Base-by-base conservation (phyloP, 345 rosid genomes). In the Microthlaspi erraticum region DNA sequence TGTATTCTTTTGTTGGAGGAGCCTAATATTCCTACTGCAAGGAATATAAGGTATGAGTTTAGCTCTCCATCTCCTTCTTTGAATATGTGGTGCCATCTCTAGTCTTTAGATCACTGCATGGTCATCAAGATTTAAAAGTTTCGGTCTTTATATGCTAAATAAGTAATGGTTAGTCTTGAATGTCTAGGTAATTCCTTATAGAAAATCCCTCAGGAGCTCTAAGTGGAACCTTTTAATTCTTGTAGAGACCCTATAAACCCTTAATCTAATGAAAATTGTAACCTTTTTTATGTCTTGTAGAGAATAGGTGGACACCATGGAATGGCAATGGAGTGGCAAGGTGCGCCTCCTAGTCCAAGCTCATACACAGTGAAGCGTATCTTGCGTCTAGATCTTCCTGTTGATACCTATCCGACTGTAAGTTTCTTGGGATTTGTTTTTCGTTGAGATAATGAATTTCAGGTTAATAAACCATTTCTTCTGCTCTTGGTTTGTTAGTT, bases 301-400 rank as follows among this genome's bases (percentile, higher is more conserved):
- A 87, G 98, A 84, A 60, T 88, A 70, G 80, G 90, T 70, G 92
- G 96, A 54, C 88, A 85, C 34, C 88, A 85, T 70, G 99, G 99
- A 70, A 91, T 94, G 98, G 86, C 93, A 26, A 94, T 94, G 98
- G 99, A 94, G 76, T 94, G 99, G 99, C 98, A 94, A 85, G 87
- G 97, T 60, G 95, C 89, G 9, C 93, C 96, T 66, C 87, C 99
- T 57, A 94, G 99, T 74, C 98, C 98, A 66, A 89, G 97, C 71
- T 82, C 98, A 26, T 94, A 77, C 79, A 86, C 97, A 7, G 88
- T 94, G 73, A 91, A 91, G 85, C 91, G 98, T 81, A 89, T 91
- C 72, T 74, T 94, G 86, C 97, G 98, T 54, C 83, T 94, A 86
- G 99, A 94, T 82, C 93, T 94, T 86, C 99, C 99, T 11, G 98